phyloP scores from a whole-genome alignment of 1,284 basidiomycete genomes.

The Malassezia equina region DNA sequence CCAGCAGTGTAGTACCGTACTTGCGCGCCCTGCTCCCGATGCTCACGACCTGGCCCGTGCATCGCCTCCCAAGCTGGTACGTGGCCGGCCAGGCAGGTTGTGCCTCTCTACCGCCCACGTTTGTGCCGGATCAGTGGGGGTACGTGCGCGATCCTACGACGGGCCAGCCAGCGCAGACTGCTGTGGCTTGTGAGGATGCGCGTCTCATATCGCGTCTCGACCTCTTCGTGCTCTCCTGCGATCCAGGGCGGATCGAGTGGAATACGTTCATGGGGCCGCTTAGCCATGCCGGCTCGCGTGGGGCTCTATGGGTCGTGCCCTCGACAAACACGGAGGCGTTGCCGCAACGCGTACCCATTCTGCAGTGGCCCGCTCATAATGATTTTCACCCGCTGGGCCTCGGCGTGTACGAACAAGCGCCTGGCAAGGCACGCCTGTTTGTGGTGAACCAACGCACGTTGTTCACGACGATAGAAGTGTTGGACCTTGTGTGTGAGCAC shows the following conservation, averaged over 20 bases:
- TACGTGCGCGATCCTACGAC: background rate
- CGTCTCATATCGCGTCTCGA: background rate
- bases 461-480: constrained; percentile 13
- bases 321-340: background rate
- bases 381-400: constrained; percentile 20
- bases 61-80: background rate
- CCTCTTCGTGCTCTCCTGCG: constrained; percentile 15
- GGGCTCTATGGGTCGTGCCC: constrained; percentile 15
- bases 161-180: background rate
- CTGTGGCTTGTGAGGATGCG: constrained; percentile 15
- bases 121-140: constrained; percentile 1
- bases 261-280: constrained; percentile 16
- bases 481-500: constrained; percentile 1
- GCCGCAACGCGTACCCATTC: background rate
- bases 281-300: constrained; percentile 1
- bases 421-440: constrained; percentile 9
- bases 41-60: background rate
- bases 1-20: background rate
- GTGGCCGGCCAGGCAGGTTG: background rate
- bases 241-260: constrained; percentile 17
- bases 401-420: background rate
- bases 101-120: background rate
- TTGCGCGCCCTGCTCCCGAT: background rate
- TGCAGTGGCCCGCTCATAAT: constrained; percentile 1
- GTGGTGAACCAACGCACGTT: constrained; percentile 12